phyloP scores from a whole-genome alignment of 2,329 filamentous ascomycete species.

The Penicillium sp. region DNA sequence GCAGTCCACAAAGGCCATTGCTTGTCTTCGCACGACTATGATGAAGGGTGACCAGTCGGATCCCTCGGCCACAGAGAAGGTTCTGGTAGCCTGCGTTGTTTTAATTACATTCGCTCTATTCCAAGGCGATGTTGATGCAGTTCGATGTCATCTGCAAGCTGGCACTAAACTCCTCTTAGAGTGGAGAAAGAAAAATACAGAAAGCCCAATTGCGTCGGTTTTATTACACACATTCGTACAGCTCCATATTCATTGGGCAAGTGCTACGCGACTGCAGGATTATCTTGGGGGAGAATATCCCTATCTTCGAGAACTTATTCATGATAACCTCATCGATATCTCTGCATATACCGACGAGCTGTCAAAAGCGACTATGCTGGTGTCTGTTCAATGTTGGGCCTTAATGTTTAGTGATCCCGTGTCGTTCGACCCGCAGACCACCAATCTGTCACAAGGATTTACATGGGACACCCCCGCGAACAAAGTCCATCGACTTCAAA shows the following conservation, averaged over 20 bases:
- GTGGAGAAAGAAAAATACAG: constrained; percentile 1
- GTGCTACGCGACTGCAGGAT: background rate
- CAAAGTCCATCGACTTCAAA: background rate
- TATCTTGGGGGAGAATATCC: background rate
- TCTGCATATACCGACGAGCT: background rate
- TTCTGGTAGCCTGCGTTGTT: constrained; percentile 3
- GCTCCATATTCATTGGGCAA: constrained; percentile 7
- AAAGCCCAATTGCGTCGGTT: background rate
- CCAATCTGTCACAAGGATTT: background rate
- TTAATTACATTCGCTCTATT: constrained; percentile 2
- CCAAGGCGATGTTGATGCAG: constrained; percentile 2
- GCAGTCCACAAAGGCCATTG: constrained; percentile 5
- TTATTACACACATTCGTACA: constrained; percentile 6
- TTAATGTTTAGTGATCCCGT: background rate
- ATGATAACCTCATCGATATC: background rate
- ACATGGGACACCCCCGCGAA: background rate
- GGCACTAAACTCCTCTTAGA: background rate
- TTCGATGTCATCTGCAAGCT: constrained; percentile 5
- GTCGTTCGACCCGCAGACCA: background rate
- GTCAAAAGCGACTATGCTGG: background rate
- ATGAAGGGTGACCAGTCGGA: background rate
- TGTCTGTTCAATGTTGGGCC: background rate
- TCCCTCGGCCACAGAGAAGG: background rate
- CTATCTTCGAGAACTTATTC: background rate
- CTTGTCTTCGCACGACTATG: background rate